phyloP scores from a whole-genome alignment of 1,284 basidiomycete genomes.

The Trichosporon ovoides region DNA sequence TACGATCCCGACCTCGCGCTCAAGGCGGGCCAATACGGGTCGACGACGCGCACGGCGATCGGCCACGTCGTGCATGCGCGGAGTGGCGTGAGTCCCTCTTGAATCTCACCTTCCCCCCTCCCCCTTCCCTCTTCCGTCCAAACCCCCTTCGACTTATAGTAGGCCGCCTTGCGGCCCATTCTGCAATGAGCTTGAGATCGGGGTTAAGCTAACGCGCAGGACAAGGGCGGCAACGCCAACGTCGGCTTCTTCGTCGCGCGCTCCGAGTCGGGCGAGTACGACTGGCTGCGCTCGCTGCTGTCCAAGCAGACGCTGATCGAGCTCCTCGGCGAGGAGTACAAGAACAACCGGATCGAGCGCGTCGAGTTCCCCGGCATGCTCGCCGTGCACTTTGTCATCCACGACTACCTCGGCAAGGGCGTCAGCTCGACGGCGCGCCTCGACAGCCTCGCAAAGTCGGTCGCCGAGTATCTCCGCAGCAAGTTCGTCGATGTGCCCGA shows the following conservation, averaged over 20 bases:
- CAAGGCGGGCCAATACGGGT: slow-evolving; percentile 11
- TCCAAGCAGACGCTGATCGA: slow-evolving; percentile 16
- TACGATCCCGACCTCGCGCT: slow-evolving; percentile 12
- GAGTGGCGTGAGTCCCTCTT: slow-evolving; percentile 15
- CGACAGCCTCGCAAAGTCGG: slow-evolving; percentile 18
- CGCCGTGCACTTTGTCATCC: slow-evolving; percentile 39
- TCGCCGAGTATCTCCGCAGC: slow-evolving; percentile 18
- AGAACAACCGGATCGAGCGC: slow-evolving; percentile 26
- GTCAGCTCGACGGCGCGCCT: slow-evolving; percentile 14
- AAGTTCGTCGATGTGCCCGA: slow-evolving; percentile 17
- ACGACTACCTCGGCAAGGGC: slow-evolving; percentile 36
- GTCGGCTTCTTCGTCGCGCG: slow-evolving; percentile 29
- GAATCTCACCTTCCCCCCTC: neutral
- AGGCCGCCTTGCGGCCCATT: no score
- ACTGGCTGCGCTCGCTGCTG: slow-evolving; percentile 22
- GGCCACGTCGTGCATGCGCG: slow-evolving; percentile 29
- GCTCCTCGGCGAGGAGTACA: slow-evolving; percentile 25
- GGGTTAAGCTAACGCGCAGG: slow-evolving; percentile 3
- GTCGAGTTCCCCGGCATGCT: slow-evolving; percentile 29
- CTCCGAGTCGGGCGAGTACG: slow-evolving; percentile 20
- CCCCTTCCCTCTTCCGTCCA: no score
- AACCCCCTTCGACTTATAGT: no score
- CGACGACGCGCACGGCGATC: slow-evolving; percentile 21
- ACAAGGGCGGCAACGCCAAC: slow-evolving; percentile 31
- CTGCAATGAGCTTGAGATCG: no score